Conservation (phyloP, 805 yeast genomes). For the Jamesozyma lodderae region DNA sequence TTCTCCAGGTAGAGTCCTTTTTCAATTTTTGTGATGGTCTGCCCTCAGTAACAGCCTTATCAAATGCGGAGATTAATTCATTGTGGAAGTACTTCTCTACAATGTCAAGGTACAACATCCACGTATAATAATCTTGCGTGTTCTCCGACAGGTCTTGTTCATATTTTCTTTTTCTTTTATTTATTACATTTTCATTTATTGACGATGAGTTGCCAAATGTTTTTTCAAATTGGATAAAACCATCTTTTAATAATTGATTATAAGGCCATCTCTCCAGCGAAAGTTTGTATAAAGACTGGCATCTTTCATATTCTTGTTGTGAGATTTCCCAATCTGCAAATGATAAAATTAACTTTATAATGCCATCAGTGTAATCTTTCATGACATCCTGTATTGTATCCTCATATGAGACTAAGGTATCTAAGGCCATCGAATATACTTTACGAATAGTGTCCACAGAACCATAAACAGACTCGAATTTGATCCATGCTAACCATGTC, state of each 20-base stretch:
- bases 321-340: constrained; percentile 67
- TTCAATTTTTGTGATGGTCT: constrained; percentile 23
- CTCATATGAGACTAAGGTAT: constrained; percentile 33
- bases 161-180: constrained; percentile 49
- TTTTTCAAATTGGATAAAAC: constrained; percentile 53
- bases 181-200: constrained; percentile 43
- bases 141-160: constrained; percentile 38
- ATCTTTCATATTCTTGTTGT: constrained; percentile 52
- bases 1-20: constrained; percentile 48
- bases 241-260: constrained; percentile 31
- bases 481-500: constrained; percentile 70
- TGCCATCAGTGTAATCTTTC: constrained; percentile 30
- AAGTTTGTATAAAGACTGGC: constrained; percentile 45
- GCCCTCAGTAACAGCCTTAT: constrained; percentile 12
- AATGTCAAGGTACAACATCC: constrained; percentile 70
- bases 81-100: constrained; percentile 32
- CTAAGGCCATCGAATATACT: constrained; percentile 60
- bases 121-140: constrained; percentile 59
- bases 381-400: constrained; percentile 8
- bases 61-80: constrained; percentile 9
- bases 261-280: constrained; percentile 41
- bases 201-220: constrained; percentile 48
- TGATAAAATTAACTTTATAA: constrained; percentile 31
- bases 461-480: constrained; percentile 54
- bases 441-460: constrained; percentile 41